Percentiles rank a stretch among this genome's conserved stretches.
Evolutionary conservation across 441 rosid species (phyloP).

Genomic region (Mallotus japonicus): DNA sequence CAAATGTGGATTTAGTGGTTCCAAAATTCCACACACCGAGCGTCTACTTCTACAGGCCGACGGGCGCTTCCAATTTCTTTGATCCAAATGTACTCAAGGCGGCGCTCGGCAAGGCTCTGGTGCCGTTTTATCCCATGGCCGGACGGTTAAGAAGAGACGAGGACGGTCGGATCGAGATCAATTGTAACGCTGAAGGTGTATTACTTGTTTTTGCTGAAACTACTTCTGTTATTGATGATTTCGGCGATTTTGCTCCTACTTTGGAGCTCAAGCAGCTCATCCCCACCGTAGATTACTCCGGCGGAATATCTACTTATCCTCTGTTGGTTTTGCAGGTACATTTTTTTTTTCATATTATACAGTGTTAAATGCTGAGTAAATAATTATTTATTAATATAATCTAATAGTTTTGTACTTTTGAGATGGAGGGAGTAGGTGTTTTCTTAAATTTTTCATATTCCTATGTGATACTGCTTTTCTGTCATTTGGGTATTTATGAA

Average conservation of each 20-base stretch:
- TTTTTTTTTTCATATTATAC: too few relatives aligned
- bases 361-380: too few relatives aligned
- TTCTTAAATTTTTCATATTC: too few relatives aligned
- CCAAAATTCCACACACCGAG: slow-evolving; percentile 93
- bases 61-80: slow-evolving; percentile 57
- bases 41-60: slow-evolving; percentile 83
- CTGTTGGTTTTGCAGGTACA: slow-evolving; percentile 86
- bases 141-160: slow-evolving; percentile 79
- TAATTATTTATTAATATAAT: too few relatives aligned
- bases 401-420: too few relatives aligned
- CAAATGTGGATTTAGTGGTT: slow-evolving; percentile 84
- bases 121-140: slow-evolving; percentile 91
- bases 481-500: too few relatives aligned
- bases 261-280: slow-evolving; percentile 75
- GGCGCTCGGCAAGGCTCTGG: slow-evolving; percentile 68
- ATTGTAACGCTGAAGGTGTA: slow-evolving; percentile 81
- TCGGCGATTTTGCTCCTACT: slow-evolving; percentile 91
- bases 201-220: slow-evolving; percentile 78
- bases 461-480: too few relatives aligned
- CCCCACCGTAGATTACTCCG: slow-evolving; percentile 79
- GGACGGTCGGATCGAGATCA: slow-evolving; percentile 86
- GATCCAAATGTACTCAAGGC: slow-evolving; percentile 56
- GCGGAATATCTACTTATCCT: slow-evolving; percentile 61
- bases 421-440: too few relatives aligned
- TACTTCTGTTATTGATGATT: slow-evolving; percentile 56